Percentiles rank a stretch among this genome's conserved stretches.
phyloP scores from a whole-genome alignment of 208 protist genomes.

The Trypanosomatidae sp. region DNA sequence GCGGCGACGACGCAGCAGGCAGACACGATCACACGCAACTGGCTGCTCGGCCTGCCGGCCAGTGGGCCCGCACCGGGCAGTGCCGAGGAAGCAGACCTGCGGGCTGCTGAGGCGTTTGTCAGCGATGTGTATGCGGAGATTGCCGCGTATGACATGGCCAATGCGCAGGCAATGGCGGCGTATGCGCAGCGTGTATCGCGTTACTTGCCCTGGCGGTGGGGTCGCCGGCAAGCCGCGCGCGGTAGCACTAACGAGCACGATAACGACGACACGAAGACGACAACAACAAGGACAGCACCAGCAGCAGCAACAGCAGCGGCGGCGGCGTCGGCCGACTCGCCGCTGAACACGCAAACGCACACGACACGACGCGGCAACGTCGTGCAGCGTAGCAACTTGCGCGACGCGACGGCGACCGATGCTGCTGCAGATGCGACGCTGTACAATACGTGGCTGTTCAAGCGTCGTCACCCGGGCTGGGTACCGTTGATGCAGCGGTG shows the following conservation, averaged over 20 bases:
- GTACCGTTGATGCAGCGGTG: conserved; percentile 73
- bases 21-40: too few species aligned
- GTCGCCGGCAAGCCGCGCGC: too few species aligned
- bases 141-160: conserved; percentile 65
- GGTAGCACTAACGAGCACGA: too few species aligned
- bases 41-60: too few species aligned
- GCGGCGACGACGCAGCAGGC: too few species aligned
- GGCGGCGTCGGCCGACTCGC: conserved; percentile 1
- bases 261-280: background rate
- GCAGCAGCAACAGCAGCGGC: background rate
- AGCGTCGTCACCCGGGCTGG: conserved; percentile 48
- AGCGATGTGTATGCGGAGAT: conserved; percentile 24
- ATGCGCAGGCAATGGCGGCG: conserved; percentile 61
- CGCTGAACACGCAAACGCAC: conserved; percentile 2
- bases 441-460: conserved; percentile 71
- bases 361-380: too few species aligned
- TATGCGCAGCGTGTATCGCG: conserved; percentile 45
- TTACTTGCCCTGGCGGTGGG: conserved; percentile 20
- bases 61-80: too few species aligned
- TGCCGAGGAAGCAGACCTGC: too few species aligned
- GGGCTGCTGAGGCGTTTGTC: too few species aligned
- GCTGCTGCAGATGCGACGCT: conserved; percentile 1
- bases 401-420: background rate
- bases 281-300: background rate
- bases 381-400: background rate